Evolutionary conservation across 129 eudicot species (phyloP).

Genomic region (Lonicera japonica): DNA sequence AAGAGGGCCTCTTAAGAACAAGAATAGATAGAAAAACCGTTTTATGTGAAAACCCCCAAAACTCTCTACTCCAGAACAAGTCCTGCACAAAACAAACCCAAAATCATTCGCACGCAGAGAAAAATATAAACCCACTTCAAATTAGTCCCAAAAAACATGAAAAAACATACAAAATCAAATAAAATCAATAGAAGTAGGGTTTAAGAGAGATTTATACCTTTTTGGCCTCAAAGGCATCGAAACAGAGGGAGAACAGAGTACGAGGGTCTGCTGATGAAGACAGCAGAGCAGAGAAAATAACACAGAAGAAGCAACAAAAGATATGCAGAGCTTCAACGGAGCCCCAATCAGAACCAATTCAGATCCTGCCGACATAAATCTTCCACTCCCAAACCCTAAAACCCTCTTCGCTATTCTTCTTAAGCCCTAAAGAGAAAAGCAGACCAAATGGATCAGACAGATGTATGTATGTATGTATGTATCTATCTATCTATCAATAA

Average conservation of each 20-base stretch:
- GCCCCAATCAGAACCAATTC: constrained; percentile 51
- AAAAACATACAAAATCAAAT: not conserved
- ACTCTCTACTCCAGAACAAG: constrained; percentile 93
- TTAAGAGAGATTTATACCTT: constrained; percentile 36
- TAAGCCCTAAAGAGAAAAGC: constrained; percentile 9
- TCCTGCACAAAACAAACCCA: constrained; percentile 46
- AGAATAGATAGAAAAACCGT: constrained; percentile 47
- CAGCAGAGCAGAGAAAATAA: constrained; percentile 43
- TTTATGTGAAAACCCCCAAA: constrained; percentile 91
- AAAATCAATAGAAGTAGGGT: not conserved
- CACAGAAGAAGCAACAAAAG: constrained; percentile 9
- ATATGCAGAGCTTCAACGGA: constrained; percentile 50
- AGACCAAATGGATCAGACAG: constrained; percentile 14
- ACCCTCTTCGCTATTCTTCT: constrained; percentile 24
- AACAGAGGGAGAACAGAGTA: constrained; percentile 38
- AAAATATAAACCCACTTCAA: constrained; percentile 11
- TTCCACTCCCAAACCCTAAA: constrained; percentile 20
- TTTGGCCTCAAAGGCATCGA: constrained; percentile 99
- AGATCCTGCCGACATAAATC: constrained; percentile 70
- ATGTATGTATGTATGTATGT: constrained; percentile 11
- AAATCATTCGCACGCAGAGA: too few species aligned
- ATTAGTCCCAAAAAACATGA: not conserved
- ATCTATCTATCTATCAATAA: too few species aligned
- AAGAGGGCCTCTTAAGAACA: constrained; percentile 75
- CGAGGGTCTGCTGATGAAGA: constrained; percentile 46